Conservation (phyloP, 139 green algal species). For the Limnomonas spitsbergensis region DNA sequence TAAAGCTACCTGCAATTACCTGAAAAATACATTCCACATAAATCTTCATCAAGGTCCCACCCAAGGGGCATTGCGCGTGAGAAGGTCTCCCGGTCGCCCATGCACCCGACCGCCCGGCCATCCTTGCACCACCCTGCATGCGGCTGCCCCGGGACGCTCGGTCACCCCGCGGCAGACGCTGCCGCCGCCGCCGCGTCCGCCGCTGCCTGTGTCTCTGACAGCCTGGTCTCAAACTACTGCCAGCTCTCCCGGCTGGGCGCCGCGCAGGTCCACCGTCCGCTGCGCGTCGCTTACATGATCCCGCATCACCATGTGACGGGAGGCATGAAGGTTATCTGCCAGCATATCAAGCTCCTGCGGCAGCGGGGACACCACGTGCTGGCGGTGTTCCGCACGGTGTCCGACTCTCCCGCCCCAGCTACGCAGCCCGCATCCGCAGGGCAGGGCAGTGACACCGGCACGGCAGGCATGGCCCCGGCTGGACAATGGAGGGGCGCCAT, state of each 20-base stretch:
- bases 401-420: not conserved
- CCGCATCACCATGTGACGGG: slow-evolving; percentile 46
- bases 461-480: too few relatives aligned
- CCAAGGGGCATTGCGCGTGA: too few relatives aligned
- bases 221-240: not conserved
- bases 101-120: too few relatives aligned
- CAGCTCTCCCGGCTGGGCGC: not conserved
- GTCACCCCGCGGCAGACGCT: not conserved
- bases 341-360: slow-evolving; percentile 27
- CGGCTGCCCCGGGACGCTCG: slow-evolving; percentile 9
- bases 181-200: not conserved
- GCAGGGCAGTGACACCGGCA: not conserved
- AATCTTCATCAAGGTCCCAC: too few relatives aligned
- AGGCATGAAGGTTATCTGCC: slow-evolving; percentile 50
- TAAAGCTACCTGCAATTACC: too few relatives aligned
- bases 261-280: slow-evolving; percentile 5
- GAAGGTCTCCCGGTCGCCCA: too few relatives aligned
- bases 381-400: not conserved
- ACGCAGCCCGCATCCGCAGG: not conserved
- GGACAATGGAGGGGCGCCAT: too few relatives aligned
- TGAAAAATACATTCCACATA: too few relatives aligned
- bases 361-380: slow-evolving; percentile 13
- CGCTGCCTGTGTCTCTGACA: not conserved
- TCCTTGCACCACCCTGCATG: slow-evolving; percentile 3
- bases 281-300: slow-evolving; percentile 44